Base-by-base conservation (phyloP, 2,329 filamentous ascomycete genomes). In the Claviceps sp. region DNA sequence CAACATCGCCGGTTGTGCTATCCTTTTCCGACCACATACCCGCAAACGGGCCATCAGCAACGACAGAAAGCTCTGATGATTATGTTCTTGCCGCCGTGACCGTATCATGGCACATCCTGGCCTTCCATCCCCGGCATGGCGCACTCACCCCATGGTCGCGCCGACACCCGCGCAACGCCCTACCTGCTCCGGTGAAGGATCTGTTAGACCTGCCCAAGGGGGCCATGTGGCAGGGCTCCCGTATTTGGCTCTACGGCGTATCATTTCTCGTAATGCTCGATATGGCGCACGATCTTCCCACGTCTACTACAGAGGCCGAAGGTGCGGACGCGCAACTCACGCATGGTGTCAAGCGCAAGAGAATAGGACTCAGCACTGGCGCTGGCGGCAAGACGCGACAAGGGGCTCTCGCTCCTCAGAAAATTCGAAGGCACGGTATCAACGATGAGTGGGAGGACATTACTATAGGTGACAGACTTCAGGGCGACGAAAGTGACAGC, bases 221-320 rank as follows among this genome's bases (percentile, higher is more conserved):
- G 3, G 82, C 83, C 26, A 67, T 95, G 40, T 97, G 91, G 90
- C 86, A 94, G 62, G 73, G 84, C 1, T 72, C 73, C 29, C 79
- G 91, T 14, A 68, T 91, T 7, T 97, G 91, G 88, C 70, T 97
- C 20, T 96, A 95, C 61, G 90, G 91, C 6, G 79, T 81, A 42
- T 83, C 79, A 1, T 97, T 89, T 77, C 68, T 98, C 23, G 89
- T 87, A 70, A 97, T 97, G 90, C 80, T 98, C 54, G 89, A 97
- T 64, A 71, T 95, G 34, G 78, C 79, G 20, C 77, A 78, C 60
- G 85, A 95, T 64, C 76, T 93, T 26, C 62, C 62, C n/a, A 59
- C 62, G 39, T 56, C 61, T 1, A 53, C 57, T 1, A 57, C 57
- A 1, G 57, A 56, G 1, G 60, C 65, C 16, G 57, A 62, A n/a